These are phyloP conservation scores for Colletotrichum simmondsii DNA, from an alignment of 2,329 filamentous ascomycete species.

Conservation along the genomic window DNA sequence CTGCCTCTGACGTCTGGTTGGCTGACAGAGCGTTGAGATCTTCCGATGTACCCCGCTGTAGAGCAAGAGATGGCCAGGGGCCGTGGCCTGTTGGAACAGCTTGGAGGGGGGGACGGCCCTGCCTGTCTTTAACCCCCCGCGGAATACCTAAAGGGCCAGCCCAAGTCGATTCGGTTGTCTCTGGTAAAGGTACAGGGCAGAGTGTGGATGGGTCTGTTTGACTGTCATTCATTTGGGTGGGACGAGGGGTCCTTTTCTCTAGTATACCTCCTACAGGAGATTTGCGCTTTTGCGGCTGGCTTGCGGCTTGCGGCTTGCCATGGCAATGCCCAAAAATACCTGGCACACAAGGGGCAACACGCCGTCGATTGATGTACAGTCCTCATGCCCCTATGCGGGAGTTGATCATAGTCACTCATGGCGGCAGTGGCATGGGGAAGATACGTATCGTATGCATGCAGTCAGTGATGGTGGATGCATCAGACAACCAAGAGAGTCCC, in stretches of 20 bases:
- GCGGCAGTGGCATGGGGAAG: background rate
- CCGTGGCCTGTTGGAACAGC: background rate
- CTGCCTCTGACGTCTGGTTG: constrained; percentile 10
- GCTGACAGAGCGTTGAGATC: constrained; percentile 9
- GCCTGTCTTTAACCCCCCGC: background rate
- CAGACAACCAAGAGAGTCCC: background rate
- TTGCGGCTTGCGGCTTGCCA: background rate
- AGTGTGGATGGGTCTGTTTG: background rate
- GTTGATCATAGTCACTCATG: background rate
- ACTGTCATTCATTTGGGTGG: constrained; percentile 3
- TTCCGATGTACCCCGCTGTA: constrained; percentile 21
- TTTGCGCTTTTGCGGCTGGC: too few relatives aligned
- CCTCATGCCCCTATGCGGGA: background rate
- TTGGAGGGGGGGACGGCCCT: constrained; percentile 7
- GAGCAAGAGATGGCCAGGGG: constrained; percentile 2
- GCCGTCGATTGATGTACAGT: constrained; percentile 29
- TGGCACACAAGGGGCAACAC: constrained; percentile 17
- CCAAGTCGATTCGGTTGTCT: background rate
- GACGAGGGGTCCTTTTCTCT: constrained; percentile 21
- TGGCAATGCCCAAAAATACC: constrained; percentile 31
- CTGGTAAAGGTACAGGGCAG: background rate
- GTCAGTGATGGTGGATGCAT: background rate
- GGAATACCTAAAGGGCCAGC: background rate
- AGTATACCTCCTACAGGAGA: background rate
- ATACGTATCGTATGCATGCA: background rate